Percentiles rank a stretch among this genome's conserved stretches.
Conservation (phyloP, 2,329 filamentous ascomycete genomes). For the Monilinia fructigena region DNA sequence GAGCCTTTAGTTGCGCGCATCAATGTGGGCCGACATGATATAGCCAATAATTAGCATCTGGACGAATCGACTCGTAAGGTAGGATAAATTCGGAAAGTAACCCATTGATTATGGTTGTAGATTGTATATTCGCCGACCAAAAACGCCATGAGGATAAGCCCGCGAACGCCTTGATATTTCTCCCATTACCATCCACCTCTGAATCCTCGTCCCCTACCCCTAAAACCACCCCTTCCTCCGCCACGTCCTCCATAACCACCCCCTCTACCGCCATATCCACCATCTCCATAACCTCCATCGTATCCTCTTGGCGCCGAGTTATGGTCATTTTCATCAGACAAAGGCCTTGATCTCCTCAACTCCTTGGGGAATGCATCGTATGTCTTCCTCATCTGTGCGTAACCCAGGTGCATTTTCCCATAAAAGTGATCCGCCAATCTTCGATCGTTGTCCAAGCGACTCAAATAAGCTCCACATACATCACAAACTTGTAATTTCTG, state of each 20-base stretch:
- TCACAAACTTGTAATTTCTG: constrained; percentile 99
- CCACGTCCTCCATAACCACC: constrained; percentile 43
- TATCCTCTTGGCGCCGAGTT: constrained; percentile 52
- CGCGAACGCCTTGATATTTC: constrained; percentile 6
- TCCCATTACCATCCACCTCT: constrained; percentile 35
- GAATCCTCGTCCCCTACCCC: constrained; percentile 33
- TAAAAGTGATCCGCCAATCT: constrained; percentile 96
- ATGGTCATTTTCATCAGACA: constrained; percentile 53
- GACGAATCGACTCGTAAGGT: constrained; percentile 2
- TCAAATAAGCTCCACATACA: constrained; percentile 94
- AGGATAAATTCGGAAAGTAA: background rate
- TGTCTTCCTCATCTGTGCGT: constrained; percentile 96
- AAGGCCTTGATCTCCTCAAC: constrained; percentile 66
- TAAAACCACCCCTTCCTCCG: constrained; percentile 33
- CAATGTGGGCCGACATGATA: background rate
- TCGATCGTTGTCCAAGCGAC: constrained; percentile 88
- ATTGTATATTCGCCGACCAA: constrained; percentile 16
- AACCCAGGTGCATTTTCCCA: constrained; percentile 98
- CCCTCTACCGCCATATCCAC: constrained; percentile 40
- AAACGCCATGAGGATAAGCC: constrained; percentile 17
- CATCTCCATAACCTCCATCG: constrained; percentile 52
- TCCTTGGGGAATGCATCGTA: constrained; percentile 85
- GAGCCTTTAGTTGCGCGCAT: background rate
- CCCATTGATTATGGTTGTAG: constrained; percentile 7
- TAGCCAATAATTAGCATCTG: background rate